Base-by-base conservation (phyloP, 805 yeast genomes). In the Metschnikowia drakensbergensis region DNA sequence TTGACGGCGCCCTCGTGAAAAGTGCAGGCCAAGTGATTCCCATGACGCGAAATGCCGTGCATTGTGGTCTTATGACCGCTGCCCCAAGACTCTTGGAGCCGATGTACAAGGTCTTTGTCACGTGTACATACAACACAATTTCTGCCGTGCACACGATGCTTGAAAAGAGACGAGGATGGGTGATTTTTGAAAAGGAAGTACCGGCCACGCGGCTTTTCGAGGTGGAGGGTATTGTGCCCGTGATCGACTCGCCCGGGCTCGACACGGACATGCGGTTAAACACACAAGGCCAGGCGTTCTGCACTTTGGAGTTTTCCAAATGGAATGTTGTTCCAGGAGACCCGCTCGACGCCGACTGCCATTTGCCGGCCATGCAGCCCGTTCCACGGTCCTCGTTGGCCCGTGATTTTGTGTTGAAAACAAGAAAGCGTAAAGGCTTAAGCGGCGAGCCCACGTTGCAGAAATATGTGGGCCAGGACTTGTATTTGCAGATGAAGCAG, bases 261-360 rank as follows among this genome's bases (percentile, higher is more conserved):
- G 97, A 88, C 60, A 82, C 96, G 0, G 99, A 94, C 63, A 67
- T 94, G 30, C 67, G 96, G 53, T 65, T 88, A 9, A 78, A 83
- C 9, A 82, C 96, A 0, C 83, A 81, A 53, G 97, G 97, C 4
- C 84, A 80, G 57, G 91, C 94, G 0, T 75, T 81, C 73, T 80
- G 89, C 40, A 80, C 80, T 41, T 62, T 85, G 52, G 77, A 76
- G 42, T 88, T 88, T 64, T 75, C 76, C 48, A 76, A 75, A 48
- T 94, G 97, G 96, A 76, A 79, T 22, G 65, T 72, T 3, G 95
- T 88, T 0, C 96, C 96, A 1, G 99, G 99, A 0, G 89, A 92
- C 67, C 98, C 97, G 6, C 60, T 92, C 58, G 96, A 92, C 62
- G 67, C 69, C 23, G 76, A 80, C 30, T 78, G 80, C 13, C 69